Evolutionary conservation across 441 rosid genomes (phyloP).

Genomic region (Pelargonium myrrhifolium): DNA sequence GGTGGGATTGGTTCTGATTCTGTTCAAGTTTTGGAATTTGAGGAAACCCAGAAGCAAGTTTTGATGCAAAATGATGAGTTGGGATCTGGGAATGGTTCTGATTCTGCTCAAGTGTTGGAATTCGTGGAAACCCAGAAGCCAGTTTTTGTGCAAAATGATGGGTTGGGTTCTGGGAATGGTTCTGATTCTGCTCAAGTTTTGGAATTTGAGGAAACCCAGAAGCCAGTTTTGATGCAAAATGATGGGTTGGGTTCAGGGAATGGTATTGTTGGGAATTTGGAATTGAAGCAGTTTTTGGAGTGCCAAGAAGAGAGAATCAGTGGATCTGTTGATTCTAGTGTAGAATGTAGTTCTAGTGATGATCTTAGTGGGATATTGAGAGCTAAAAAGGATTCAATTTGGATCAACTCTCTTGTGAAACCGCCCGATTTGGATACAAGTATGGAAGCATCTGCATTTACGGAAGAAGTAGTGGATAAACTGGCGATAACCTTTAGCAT

Average conservation of each 20-base stretch:
- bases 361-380: neutral
- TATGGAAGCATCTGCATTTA: neutral
- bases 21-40: slow-evolving; percentile 14
- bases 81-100: slow-evolving; percentile 21
- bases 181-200: slow-evolving; percentile 20
- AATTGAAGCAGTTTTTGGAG: slow-evolving; percentile 10
- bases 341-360: slow-evolving; percentile 17
- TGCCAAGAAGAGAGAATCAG: slow-evolving; percentile 11
- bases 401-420: neutral
- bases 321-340: slow-evolving; percentile 7
- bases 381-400: slow-evolving; percentile 10
- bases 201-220: slow-evolving; percentile 11
- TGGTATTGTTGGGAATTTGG: slow-evolving; percentile 9
- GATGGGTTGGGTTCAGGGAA: slow-evolving; percentile 18
- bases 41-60: slow-evolving; percentile 10
- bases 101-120: slow-evolving; percentile 16
- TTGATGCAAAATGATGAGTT: slow-evolving; percentile 13
- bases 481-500: slow-evolving; percentile 30
- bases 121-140: slow-evolving; percentile 8
- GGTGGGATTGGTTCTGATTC: slow-evolving; percentile 20
- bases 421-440: neutral
- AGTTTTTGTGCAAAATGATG: slow-evolving; percentile 13
- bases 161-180: slow-evolving; percentile 20
- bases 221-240: slow-evolving; percentile 12
- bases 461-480: slow-evolving; percentile 5